Conservation (phyloP, 1,139 yeast species). For the Diutina rugosa region DNA sequence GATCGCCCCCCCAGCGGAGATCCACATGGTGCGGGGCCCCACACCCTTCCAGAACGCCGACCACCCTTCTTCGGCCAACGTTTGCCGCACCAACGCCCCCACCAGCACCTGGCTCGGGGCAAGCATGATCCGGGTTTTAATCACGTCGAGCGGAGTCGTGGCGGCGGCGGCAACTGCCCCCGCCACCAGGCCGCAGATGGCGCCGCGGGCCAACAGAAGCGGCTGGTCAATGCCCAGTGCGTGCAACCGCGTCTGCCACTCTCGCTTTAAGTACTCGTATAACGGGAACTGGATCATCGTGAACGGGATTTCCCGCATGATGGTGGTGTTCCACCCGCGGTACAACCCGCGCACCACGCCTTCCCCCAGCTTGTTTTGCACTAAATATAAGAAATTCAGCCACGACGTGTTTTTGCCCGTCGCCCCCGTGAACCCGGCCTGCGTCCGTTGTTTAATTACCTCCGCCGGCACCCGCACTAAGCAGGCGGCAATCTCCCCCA, state of each 20-base stretch:
- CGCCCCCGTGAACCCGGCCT: conserved; percentile 41
- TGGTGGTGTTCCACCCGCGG: conserved; percentile 87
- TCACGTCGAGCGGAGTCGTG: conserved; percentile 88
- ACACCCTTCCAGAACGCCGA: conserved; percentile 66
- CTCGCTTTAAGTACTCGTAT: conserved; percentile 65
- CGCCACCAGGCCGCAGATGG: conserved; percentile 86
- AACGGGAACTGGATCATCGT: conserved; percentile 91
- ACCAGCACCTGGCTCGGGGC: conserved; percentile 38
- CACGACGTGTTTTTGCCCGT: conserved; percentile 46
- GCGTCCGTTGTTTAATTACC: conserved; percentile 90
- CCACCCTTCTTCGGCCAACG: conserved; percentile 55
- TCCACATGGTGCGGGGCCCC: conserved; percentile 96
- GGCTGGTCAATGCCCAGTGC: conserved; percentile 8
- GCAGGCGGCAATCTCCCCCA: conserved; percentile 91
- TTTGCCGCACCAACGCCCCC: conserved; percentile 26
- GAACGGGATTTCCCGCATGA: conserved; percentile 91
- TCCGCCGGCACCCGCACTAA: conserved; percentile 93
- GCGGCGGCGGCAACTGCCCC: conserved; percentile 91
- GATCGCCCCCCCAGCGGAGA: conserved; percentile 95
- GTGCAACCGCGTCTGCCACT: conserved; percentile 25
- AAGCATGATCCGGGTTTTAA: conserved; percentile 87
- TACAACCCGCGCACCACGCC: conserved; percentile 70
- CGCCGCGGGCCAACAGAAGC: conserved; percentile 64
- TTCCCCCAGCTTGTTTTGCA: conserved; percentile 54
- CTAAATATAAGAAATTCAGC: conserved; percentile 48